A percentile compares a stretch with the other conserved stretches of the same genome.
phyloP scores from a whole-genome alignment of 352 stramenopile species.

The Phytopythium ostracodes region DNA sequence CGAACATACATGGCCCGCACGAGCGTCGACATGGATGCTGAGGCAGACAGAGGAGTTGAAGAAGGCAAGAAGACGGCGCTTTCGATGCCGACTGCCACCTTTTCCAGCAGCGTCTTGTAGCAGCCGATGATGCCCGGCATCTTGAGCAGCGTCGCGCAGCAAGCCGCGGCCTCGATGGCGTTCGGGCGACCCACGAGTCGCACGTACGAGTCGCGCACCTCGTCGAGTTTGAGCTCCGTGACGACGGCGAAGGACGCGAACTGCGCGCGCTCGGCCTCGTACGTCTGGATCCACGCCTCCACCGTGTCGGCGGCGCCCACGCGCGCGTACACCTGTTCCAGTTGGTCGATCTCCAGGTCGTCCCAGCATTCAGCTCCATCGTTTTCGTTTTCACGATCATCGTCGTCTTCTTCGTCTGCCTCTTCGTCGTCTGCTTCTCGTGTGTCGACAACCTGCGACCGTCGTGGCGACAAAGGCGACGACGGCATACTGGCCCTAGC shows the following conservation, averaged over 20 bases:
- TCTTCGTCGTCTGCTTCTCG: conserved; percentile 1
- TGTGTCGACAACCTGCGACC: conserved; percentile 3
- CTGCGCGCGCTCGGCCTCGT: conserved; percentile 56
- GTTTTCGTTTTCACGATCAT: conserved; percentile 9
- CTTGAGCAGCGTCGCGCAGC: conserved; percentile 72
- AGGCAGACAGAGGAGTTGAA: conserved; percentile 5
- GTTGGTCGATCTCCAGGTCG: conserved; percentile 25
- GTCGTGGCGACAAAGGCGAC: conserved; percentile 14
- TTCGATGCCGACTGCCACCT: conserved; percentile 52
- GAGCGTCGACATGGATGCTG: conserved; percentile 39
- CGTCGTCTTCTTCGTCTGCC: neutral
- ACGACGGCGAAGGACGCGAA: conserved; percentile 80
- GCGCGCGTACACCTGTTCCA: conserved; percentile 38
- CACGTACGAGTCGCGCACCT: conserved; percentile 60
- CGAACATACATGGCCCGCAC: conserved; percentile 52
- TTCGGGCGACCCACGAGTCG: conserved; percentile 47
- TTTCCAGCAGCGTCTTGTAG: conserved; percentile 63
- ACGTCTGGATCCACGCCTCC: conserved; percentile 60
- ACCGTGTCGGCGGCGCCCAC: conserved; percentile 42
- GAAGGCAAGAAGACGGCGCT: conserved; percentile 52
- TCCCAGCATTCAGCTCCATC: conserved; percentile 6
- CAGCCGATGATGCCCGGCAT: conserved; percentile 76
- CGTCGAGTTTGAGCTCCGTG: conserved; percentile 72
- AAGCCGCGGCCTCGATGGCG: conserved; percentile 66
- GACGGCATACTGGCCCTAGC: conserved; percentile 13